Conservation (phyloP, 768 basidiomycete species). For the Exsudoporus frostii region DNA sequence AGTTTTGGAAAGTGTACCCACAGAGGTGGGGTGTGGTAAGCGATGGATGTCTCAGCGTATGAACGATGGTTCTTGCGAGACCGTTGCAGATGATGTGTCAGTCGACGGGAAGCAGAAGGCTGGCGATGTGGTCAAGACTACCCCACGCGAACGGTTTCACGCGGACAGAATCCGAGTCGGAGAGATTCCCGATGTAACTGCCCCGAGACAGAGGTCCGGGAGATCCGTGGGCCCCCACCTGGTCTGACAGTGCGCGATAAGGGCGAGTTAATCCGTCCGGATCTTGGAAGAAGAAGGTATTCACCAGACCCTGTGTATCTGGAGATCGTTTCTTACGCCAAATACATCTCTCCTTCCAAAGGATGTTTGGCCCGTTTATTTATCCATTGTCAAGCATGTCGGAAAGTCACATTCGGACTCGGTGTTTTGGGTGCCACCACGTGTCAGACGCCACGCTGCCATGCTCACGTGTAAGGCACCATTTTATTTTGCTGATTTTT, state of each 20-base stretch:
- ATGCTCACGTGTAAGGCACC: neutral
- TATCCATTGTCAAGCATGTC: too few relatives aligned
- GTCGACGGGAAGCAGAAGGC: conserved; percentile 11
- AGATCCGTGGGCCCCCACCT: conserved; percentile 5
- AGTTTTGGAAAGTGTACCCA: conserved; percentile 85
- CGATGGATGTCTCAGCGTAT: neutral
- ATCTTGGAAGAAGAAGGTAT: conserved; percentile 15
- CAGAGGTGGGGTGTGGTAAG: neutral
- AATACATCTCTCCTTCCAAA: conserved; percentile 16
- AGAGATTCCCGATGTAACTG: conserved; percentile 18
- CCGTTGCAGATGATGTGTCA: conserved; percentile 62
- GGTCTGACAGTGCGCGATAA: neutral
- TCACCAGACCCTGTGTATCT: conserved; percentile 76
- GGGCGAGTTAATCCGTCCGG: neutral
- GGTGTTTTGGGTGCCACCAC: too few relatives aligned
- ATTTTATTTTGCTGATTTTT: too few relatives aligned
- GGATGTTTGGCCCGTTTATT: neutral
- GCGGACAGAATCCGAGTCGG: conserved; percentile 3
- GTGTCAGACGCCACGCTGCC: too few relatives aligned
- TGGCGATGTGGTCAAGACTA: conserved; percentile 42
- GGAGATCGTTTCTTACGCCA: conserved; percentile 47
- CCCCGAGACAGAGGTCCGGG: conserved; percentile 53
- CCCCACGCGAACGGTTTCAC: conserved; percentile 76
- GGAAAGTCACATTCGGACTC: too few relatives aligned
- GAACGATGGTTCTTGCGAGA: conserved; percentile 48